Percentiles rank a stretch among this genome's conserved stretches.
phyloP scores from a whole-genome alignment of 2,329 filamentous ascomycete species.

The Dothideomycetidae sp. region DNA sequence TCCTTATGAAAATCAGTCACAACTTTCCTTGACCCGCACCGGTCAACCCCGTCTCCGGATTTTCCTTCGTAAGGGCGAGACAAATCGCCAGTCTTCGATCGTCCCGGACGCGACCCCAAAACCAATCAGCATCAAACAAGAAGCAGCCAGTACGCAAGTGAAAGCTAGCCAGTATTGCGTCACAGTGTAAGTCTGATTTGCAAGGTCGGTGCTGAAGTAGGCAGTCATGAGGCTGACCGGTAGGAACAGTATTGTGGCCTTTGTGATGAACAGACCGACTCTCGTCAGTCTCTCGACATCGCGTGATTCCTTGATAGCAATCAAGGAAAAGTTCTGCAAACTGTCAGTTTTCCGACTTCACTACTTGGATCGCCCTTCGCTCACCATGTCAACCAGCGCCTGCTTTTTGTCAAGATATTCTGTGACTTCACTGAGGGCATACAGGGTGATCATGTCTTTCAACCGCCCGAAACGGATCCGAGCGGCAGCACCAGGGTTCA shows the following conservation, averaged over 20 bases:
- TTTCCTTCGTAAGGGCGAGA: slow-evolving; percentile 1
- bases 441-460: slow-evolving; percentile 43
- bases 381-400: slow-evolving; percentile 51
- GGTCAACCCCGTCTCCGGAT: too few relatives aligned
- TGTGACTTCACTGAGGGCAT: slow-evolving; percentile 47
- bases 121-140: slow-evolving; percentile 42
- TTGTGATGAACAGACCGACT: slow-evolving; percentile 57
- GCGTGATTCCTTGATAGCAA: slow-evolving; percentile 59
- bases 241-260: slow-evolving; percentile 61
- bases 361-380: slow-evolving; percentile 16
- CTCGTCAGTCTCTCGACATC: slow-evolving; percentile 57
- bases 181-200: slow-evolving; percentile 45
- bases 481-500: slow-evolving; percentile 35
- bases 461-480: slow-evolving; percentile 45
- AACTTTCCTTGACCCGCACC: too few relatives aligned
- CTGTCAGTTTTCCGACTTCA: too few relatives aligned
- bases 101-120: slow-evolving; percentile 46
- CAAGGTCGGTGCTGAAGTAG: slow-evolving; percentile 57
- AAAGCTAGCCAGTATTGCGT: slow-evolving; percentile 56
- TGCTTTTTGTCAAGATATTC: slow-evolving; percentile 57
- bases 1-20: too few relatives aligned
- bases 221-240: slow-evolving; percentile 61
- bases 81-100: slow-evolving; percentile 28
- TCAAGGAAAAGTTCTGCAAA: slow-evolving; percentile 59
- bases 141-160: slow-evolving; percentile 46